Evolutionary conservation across 1,284 basidiomycete species (phyloP).

Genomic region (Earliella scabrosa): DNA sequence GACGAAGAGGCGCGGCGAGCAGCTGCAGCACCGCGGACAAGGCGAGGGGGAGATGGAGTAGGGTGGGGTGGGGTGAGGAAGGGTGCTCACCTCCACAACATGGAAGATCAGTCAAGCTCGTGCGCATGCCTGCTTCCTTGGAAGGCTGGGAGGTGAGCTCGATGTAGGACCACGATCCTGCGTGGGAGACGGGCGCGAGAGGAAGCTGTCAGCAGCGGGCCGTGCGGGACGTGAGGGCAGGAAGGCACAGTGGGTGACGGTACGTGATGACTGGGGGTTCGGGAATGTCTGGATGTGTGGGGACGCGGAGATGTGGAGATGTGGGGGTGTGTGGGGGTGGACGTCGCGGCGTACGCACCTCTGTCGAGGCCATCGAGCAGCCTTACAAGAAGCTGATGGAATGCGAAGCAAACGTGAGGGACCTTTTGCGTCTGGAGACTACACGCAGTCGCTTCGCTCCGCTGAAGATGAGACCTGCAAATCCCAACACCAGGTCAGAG

Average conservation of each 20-base stretch:
- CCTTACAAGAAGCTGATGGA: constrained; percentile 49
- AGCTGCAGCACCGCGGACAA: background rate
- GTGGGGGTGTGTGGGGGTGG: background rate
- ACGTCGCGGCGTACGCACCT: constrained; percentile 26
- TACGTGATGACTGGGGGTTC: too few relatives aligned
- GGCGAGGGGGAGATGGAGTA: background rate
- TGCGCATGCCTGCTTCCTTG: constrained; percentile 36
- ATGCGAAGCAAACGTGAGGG: constrained; percentile 37
- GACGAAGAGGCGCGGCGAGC: background rate
- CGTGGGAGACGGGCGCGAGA: background rate
- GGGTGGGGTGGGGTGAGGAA: background rate
- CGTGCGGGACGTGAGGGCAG: too few relatives aligned
- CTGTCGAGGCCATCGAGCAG: constrained; percentile 41
- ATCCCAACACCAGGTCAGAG: background rate
- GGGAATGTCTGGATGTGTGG: too few relatives aligned
- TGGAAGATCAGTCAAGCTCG: constrained; percentile 33
- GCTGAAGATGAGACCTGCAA: background rate
- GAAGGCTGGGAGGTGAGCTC: constrained; percentile 38
- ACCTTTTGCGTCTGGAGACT: constrained; percentile 30
- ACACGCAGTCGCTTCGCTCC: constrained; percentile 12
- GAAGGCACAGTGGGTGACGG: too few relatives aligned
- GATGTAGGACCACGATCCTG: constrained; percentile 22
- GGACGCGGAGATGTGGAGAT: background rate
- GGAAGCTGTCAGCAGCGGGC: background rate
- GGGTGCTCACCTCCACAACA: constrained; percentile 31